Evolutionary conservation across 2,329 filamentous ascomycete genomes (phyloP).

Genomic region (Venturia effusa): DNA sequence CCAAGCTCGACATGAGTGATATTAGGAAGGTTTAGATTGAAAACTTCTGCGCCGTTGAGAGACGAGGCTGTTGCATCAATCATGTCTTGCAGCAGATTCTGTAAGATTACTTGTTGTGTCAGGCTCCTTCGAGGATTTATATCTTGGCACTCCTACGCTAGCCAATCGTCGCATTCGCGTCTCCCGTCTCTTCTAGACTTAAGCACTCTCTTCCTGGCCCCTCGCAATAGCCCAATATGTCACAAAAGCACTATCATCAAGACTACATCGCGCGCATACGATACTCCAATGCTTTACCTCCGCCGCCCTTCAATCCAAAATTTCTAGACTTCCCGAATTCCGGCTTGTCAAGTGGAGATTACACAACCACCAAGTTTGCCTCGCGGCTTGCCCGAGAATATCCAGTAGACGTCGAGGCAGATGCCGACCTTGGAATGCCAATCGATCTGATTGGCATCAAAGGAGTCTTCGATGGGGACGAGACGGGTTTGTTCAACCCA

Average conservation of each 20-base stretch:
- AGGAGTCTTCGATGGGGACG: slow-evolving; percentile 88
- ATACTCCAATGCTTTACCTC: slow-evolving; percentile 91
- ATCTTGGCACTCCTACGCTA: too few relatives aligned
- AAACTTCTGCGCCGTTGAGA: too few relatives aligned
- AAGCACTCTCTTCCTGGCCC: not conserved
- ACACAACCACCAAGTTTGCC: slow-evolving; percentile 82
- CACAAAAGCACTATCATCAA: slow-evolving; percentile 53
- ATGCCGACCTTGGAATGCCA: slow-evolving; percentile 96
- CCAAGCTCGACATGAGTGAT: too few relatives aligned
- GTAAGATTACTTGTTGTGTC: too few relatives aligned
- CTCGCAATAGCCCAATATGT: not conserved
- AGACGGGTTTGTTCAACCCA: slow-evolving; percentile 57
- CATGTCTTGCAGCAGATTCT: too few relatives aligned
- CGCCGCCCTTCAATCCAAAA: slow-evolving; percentile 89
- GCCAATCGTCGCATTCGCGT: not conserved
- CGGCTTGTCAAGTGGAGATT: slow-evolving; percentile 74
- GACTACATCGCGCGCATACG: slow-evolving; percentile 95
- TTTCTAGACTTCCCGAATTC: slow-evolving; percentile 94
- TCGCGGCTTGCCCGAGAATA: slow-evolving; percentile 83
- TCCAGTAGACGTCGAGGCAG: slow-evolving; percentile 89
- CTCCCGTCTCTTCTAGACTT: not conserved
- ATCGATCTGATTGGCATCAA: slow-evolving; percentile 92
- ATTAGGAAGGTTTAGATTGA: too few relatives aligned
- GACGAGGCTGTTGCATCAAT: too few relatives aligned
- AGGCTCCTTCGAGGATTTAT: too few relatives aligned